Conservation (phyloP, 2,329 filamentous ascomycete species). For the Fusarium brevicatenulatum region DNA sequence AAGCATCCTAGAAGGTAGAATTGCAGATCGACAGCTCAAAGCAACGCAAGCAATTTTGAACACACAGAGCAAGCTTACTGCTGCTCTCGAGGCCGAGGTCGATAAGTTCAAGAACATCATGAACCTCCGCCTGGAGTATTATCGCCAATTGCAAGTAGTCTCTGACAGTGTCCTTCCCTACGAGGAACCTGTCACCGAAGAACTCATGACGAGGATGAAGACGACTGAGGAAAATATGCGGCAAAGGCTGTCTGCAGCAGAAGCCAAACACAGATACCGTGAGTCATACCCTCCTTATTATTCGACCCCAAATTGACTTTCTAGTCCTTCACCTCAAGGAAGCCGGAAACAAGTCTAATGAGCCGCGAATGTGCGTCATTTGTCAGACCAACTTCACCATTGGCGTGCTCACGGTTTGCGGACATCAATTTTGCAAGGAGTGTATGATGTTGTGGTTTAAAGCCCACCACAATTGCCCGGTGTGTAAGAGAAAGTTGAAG, state of each 20-base stretch:
- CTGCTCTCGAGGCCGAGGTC: slow-evolving; percentile 72
- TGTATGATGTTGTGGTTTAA: slow-evolving; percentile 85
- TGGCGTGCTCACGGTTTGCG: slow-evolving; percentile 88
- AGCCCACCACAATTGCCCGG: slow-evolving; percentile 79
- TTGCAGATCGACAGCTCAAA: slow-evolving; percentile 72
- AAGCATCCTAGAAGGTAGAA: slow-evolving; percentile 73
- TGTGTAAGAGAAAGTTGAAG: slow-evolving; percentile 79
- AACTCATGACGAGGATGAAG: slow-evolving; percentile 50
- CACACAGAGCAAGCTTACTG: slow-evolving; percentile 61
- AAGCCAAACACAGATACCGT: slow-evolving; percentile 81
- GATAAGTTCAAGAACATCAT: slow-evolving; percentile 80
- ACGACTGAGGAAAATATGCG: slow-evolving; percentile 56
- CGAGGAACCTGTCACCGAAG: slow-evolving; percentile 69
- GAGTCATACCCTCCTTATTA: slow-evolving; percentile 42
- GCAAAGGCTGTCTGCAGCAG: slow-evolving; percentile 68
- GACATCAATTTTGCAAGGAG: slow-evolving; percentile 90
- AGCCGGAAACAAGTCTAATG: slow-evolving; percentile 69
- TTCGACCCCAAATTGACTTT: slow-evolving; percentile 12
- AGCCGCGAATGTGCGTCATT: slow-evolving; percentile 82
- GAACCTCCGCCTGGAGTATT: slow-evolving; percentile 89
- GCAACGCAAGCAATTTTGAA: slow-evolving; percentile 64
- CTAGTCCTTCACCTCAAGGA: slow-evolving; percentile 64
- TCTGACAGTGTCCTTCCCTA: slow-evolving; percentile 86
- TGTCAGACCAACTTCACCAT: slow-evolving; percentile 80
- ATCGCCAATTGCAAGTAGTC: slow-evolving; percentile 88